These are phyloP conservation scores for Geranium brycei DNA, from an alignment of 345 rosid genomes.

Conservation along the genomic window DNA sequence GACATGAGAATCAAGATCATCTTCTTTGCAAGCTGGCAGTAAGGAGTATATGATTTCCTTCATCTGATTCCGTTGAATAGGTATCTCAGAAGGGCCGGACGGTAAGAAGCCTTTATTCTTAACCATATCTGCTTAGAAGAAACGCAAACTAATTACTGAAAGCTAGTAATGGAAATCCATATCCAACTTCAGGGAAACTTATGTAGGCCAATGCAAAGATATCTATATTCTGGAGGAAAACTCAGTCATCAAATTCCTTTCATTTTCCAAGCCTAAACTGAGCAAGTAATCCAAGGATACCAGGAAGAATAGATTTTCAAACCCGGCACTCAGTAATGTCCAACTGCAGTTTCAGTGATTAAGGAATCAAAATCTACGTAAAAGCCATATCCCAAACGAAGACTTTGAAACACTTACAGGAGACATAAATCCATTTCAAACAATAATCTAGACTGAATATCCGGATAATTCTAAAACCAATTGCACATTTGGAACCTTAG, in stretches of 20 bases:
- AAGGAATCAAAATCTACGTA: too few species aligned
- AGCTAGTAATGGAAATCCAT: background rate
- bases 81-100: slow-evolving; percentile 92
- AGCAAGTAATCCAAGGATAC: too few species aligned
- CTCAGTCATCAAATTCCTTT: background rate
- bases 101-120: slow-evolving; percentile 98
- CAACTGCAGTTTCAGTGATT: too few species aligned
- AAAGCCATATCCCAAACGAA: too few species aligned
- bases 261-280: background rate
- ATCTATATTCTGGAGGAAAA: background rate
- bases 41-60: slow-evolving; percentile 75
- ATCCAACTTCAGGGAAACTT: background rate
- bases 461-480: slow-evolving; percentile 6
- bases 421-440: too few species aligned
- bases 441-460: background rate
- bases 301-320: too few species aligned
- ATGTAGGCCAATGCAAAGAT: background rate
- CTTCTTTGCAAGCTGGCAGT: slow-evolving; percentile 86
- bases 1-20: slow-evolving; percentile 75
- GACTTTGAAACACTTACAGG: too few species aligned
- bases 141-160: slow-evolving; percentile 8
- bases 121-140: slow-evolving; percentile 73
- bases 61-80: slow-evolving; percentile 74
- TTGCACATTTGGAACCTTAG: background rate
- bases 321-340: too few species aligned